phyloP scores from a whole-genome alignment of 768 basidiomycete genomes.

The Tylopilus intermedius region DNA sequence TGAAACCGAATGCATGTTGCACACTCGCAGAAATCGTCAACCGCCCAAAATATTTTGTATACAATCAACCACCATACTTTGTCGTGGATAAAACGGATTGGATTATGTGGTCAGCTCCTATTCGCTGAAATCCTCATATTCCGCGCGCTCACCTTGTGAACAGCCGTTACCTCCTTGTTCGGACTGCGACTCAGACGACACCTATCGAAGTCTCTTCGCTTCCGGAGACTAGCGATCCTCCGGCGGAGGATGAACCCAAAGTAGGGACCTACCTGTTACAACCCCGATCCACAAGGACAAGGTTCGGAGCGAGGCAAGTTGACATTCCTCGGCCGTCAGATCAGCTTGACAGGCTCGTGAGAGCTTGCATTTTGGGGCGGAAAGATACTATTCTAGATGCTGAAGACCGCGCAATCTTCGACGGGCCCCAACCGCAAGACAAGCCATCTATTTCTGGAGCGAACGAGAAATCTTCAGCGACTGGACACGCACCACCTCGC shows the following conservation, averaged over 20 bases:
- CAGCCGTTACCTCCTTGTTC: slow-evolving; percentile 63
- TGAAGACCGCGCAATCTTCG: slow-evolving; percentile 47
- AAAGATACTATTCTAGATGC: slow-evolving; percentile 44
- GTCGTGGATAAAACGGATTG: slow-evolving; percentile 61
- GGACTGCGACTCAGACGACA: background rate
- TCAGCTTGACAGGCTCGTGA: slow-evolving; percentile 47
- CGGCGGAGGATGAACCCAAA: background rate
- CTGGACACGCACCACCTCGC: background rate
- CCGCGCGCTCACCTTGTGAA: background rate
- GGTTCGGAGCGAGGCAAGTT: slow-evolving; percentile 27
- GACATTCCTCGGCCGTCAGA: slow-evolving; percentile 55
- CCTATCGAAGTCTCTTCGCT: background rate
- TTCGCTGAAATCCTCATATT: background rate
- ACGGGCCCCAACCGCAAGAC: slow-evolving; percentile 7
- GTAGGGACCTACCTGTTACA: slow-evolving; percentile 41
- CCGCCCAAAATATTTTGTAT: slow-evolving; percentile 52
- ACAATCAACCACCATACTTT: slow-evolving; percentile 48
- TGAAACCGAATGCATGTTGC: slow-evolving; percentile 44
- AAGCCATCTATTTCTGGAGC: background rate
- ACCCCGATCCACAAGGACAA: slow-evolving; percentile 33
- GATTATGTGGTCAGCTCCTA: slow-evolving; percentile 55
- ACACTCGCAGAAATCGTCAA: slow-evolving; percentile 68
- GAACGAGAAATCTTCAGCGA: background rate
- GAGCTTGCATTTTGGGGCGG: slow-evolving; percentile 36
- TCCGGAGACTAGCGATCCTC: background rate